phyloP scores from a whole-genome alignment of 352 stramenopile species.

The Globisporangium mamillatum region DNA sequence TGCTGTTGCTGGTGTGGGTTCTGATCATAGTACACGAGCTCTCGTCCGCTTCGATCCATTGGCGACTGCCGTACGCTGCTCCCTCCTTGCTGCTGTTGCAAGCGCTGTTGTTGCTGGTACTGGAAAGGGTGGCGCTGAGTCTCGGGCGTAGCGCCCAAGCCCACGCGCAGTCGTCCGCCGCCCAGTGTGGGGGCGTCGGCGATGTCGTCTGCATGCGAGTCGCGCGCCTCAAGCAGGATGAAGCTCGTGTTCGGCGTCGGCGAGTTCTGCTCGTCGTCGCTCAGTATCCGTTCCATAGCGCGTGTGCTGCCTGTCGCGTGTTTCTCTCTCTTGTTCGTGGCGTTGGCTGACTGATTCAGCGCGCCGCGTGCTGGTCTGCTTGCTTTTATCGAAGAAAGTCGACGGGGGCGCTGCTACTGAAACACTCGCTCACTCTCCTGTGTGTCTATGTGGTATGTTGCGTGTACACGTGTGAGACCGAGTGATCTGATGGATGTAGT shows the following conservation, averaged over 20 bases:
- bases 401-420: not conserved
- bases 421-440: no score
- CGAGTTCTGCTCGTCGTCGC: conserved; percentile 18
- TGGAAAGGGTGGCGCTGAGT: conserved; percentile 10
- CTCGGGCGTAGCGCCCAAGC: not conserved
- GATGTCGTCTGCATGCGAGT: conserved; percentile 19
- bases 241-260: conserved; percentile 60
- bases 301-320: not conserved
- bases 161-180: not conserved
- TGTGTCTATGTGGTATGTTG: not conserved
- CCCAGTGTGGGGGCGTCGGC: not conserved
- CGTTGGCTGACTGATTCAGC: not conserved
- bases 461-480: not conserved
- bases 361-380: not conserved
- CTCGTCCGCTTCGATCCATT: not conserved
- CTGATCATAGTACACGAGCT: conserved; percentile 15
- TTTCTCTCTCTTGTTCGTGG: not conserved
- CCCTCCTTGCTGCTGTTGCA: not conserved
- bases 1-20: conserved; percentile 12
- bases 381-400: conserved; percentile 2
- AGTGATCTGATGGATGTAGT: not conserved
- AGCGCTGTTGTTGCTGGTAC: conserved; percentile 18
- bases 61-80: not conserved
- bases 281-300: conserved; percentile 7
- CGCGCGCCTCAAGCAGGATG: conserved; percentile 51